Conservation (phyloP, 768 basidiomycete genomes). For the Termitomyces titanicus region DNA sequence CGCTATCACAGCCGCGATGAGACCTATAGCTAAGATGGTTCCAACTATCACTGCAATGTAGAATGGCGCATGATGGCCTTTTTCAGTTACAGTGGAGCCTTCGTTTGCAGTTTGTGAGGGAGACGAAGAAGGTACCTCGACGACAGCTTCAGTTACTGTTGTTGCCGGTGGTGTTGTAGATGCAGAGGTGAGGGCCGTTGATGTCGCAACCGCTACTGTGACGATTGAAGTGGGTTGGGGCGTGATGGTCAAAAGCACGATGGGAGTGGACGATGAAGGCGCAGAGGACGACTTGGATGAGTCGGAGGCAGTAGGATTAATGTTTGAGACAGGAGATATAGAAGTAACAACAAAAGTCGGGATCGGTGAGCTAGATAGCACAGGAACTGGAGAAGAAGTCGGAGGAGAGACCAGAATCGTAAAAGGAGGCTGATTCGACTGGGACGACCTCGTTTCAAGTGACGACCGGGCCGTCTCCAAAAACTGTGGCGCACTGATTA, state of each 20-base stretch:
- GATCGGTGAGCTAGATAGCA: not conserved
- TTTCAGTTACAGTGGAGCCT: not conserved
- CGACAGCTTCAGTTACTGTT: not conserved
- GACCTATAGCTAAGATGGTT: constrained; percentile 39
- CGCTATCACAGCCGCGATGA: constrained; percentile 42
- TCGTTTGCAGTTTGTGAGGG: constrained; percentile 2
- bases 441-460: not conserved
- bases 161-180: constrained; percentile 2
- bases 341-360: not conserved
- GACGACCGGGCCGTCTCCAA: not conserved
- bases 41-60: constrained; percentile 51
- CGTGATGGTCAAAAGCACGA: not conserved
- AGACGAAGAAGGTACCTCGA: constrained; percentile 3
- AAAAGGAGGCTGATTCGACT: constrained; percentile 5
- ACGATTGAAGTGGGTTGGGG: not conserved
- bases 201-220: not conserved
- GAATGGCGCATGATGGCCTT: constrained; percentile 34
- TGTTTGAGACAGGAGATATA: not conserved
- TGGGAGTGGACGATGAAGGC: not conserved
- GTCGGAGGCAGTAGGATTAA: no score
- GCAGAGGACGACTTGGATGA: not conserved
- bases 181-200: not conserved
- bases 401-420: constrained; percentile 1
- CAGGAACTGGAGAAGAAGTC: not conserved
- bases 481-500: constrained; percentile 5